A percentile compares a stretch with the other conserved stretches of the same genome.
Conservation (phyloP, 768 basidiomycete species). For the Erythrobasidium yunnanense region DNA sequence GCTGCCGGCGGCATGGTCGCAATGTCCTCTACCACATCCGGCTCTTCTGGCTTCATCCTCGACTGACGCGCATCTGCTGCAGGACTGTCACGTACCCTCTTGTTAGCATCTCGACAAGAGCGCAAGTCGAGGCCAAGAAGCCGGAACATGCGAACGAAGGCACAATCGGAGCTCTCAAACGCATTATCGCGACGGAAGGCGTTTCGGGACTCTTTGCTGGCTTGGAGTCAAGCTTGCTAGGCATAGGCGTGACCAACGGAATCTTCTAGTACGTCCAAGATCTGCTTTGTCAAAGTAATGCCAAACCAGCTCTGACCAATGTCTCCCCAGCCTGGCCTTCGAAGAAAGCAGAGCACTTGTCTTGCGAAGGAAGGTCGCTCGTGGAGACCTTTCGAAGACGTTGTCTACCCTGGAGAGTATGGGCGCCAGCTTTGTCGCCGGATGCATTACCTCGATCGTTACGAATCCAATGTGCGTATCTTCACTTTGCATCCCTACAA, state of each 20-base stretch:
- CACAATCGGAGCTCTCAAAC: conserved; percentile 62
- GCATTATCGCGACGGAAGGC: conserved; percentile 74
- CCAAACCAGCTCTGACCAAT: background rate
- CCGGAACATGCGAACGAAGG: conserved; percentile 54
- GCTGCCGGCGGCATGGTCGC: conserved; percentile 80
- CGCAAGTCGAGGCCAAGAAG: conserved; percentile 76
- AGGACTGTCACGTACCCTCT: conserved; percentile 50
- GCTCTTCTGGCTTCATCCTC: background rate
- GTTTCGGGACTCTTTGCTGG: conserved; percentile 75
- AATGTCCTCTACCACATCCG: conserved; percentile 59
- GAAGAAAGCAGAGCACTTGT: conserved; percentile 43
- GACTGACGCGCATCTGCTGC: background rate
- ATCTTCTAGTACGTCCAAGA: too few relatives aligned
- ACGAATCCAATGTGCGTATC: background rate
- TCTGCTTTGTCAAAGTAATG: conserved; percentile 43
- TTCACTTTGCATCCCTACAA: background rate
- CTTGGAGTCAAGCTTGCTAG: conserved; percentile 68
- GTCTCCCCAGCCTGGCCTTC: conserved; percentile 31
- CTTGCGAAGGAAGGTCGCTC: conserved; percentile 33
- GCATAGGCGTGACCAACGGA: conserved; percentile 78
- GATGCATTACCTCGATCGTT: conserved; percentile 42
- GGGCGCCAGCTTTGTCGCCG: conserved; percentile 73
- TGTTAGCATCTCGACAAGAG: conserved; percentile 80
- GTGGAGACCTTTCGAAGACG: conserved; percentile 9
- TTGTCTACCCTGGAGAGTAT: conserved; percentile 81